Conservation (phyloP, 192 early-diverging fungal genomes). For the Backusella australiensis region DNA sequence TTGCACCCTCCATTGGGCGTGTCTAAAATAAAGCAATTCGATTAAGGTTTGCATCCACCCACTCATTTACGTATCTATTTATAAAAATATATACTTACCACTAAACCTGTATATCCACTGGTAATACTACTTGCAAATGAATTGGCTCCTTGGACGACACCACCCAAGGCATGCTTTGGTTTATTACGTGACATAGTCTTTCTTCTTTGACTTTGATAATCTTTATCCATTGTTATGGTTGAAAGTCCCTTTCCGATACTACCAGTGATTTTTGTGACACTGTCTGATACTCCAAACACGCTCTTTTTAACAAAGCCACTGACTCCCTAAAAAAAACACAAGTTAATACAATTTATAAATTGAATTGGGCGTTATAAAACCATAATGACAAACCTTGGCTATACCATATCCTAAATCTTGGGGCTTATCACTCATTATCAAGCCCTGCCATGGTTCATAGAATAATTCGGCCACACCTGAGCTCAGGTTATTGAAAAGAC, state of each 20-base stretch:
- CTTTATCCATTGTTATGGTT: constrained; percentile 89
- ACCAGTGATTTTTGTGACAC: constrained; percentile 93
- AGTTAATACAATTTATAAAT: neutral
- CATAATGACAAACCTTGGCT: constrained; percentile 67
- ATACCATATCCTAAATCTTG: constrained; percentile 94
- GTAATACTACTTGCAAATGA: constrained; percentile 81
- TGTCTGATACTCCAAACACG: constrained; percentile 94
- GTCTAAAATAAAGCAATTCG: constrained; percentile 35
- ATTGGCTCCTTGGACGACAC: constrained; percentile 83
- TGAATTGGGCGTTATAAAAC: neutral
- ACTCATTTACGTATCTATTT: neutral
- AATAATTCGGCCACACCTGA: constrained; percentile 96
- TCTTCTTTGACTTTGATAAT: constrained; percentile 83
- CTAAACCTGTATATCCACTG: constrained; percentile 88
- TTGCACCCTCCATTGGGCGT: constrained; percentile 85
- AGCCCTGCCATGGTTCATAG: constrained; percentile 97
- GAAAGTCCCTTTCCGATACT: constrained; percentile 96
- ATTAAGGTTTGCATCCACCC: constrained; percentile 14
- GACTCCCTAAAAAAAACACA: constrained; percentile 49
- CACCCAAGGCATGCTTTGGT: constrained; percentile 88
- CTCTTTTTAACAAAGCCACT: constrained; percentile 88
- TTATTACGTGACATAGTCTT: constrained; percentile 79
- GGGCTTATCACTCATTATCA: constrained; percentile 90
- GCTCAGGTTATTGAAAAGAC: constrained; percentile 93
- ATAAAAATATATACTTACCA: constrained; percentile 45